Conservation (phyloP, 305 asterid species). For the Andrographis paniculata region DNA sequence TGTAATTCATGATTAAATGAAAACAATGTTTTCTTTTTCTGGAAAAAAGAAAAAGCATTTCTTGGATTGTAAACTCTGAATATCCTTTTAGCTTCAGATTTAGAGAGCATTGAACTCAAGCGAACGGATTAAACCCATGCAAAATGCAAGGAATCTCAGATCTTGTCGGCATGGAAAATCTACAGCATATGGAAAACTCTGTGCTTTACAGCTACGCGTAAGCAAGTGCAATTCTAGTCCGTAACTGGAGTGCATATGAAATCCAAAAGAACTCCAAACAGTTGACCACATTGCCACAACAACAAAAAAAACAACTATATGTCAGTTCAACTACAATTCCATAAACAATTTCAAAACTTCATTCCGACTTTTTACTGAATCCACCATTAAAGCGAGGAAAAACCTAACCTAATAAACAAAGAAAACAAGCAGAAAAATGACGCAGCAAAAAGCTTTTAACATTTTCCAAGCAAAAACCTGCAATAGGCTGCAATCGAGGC, state of each 20-base stretch:
- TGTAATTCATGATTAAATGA: conserved; percentile 8
- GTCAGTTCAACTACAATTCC: no score
- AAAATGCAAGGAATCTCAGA: conserved; percentile 12
- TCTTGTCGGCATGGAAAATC: conserved; percentile 9
- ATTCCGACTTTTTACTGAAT: no score
- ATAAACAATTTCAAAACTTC: no score
- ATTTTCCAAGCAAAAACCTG: conserved; percentile 40
- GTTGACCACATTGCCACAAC: no score
- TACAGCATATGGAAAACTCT: background rate
- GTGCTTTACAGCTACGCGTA: background rate
- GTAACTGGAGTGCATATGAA: no score
- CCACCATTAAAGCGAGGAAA: background rate
- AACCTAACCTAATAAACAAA: background rate
- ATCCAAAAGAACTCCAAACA: no score
- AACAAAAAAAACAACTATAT: no score
- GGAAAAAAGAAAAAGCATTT: no score
- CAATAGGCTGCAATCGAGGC: conserved; percentile 93
- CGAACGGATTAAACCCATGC: conserved; percentile 2
- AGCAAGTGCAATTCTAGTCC: no score
- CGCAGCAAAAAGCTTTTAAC: background rate
- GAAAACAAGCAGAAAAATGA: background rate
- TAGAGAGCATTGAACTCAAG: no score
- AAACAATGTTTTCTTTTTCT: background rate
- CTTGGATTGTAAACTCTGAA: no score
- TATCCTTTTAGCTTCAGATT: no score